These are phyloP conservation scores for Phoma sp. DNA, from an alignment of 2,329 filamentous ascomycete genomes.

Conservation along the genomic window DNA sequence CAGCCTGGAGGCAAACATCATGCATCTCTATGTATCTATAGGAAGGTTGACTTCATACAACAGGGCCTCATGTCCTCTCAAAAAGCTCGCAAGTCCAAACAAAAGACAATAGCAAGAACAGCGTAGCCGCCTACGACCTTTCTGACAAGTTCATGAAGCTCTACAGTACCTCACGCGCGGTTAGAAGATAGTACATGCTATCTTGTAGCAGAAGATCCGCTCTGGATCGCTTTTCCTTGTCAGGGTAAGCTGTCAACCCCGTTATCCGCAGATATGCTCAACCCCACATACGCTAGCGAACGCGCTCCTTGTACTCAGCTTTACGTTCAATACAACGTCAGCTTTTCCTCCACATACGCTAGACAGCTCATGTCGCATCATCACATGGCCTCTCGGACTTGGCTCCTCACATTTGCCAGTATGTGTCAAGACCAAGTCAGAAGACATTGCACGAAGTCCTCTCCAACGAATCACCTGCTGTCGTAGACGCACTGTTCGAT, in stretches of 20 bases:
- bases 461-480: constrained; percentile 23
- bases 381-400: constrained; percentile 10
- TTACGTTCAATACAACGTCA: constrained; percentile 30
- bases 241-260: constrained; percentile 26
- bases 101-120: too few relatives aligned
- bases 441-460: constrained; percentile 6
- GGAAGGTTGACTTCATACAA: too few relatives aligned
- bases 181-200: neutral
- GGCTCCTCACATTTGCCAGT: constrained; percentile 5
- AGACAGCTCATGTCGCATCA: constrained; percentile 31
- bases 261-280: constrained; percentile 22
- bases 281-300: constrained; percentile 39
- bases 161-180: too few relatives aligned
- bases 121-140: neutral
- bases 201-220: neutral
- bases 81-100: too few relatives aligned
- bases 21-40: too few relatives aligned
- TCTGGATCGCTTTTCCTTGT: constrained; percentile 31
- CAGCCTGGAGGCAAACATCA: too few relatives aligned
- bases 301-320: constrained; percentile 24
- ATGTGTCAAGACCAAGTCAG: constrained; percentile 27
- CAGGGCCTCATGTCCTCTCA: too few relatives aligned
- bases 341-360: constrained; percentile 40
- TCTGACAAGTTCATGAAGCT: neutral
- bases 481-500: neutral